Conservation (phyloP, 768 basidiomycete genomes). For the Amanita inopinata region DNA sequence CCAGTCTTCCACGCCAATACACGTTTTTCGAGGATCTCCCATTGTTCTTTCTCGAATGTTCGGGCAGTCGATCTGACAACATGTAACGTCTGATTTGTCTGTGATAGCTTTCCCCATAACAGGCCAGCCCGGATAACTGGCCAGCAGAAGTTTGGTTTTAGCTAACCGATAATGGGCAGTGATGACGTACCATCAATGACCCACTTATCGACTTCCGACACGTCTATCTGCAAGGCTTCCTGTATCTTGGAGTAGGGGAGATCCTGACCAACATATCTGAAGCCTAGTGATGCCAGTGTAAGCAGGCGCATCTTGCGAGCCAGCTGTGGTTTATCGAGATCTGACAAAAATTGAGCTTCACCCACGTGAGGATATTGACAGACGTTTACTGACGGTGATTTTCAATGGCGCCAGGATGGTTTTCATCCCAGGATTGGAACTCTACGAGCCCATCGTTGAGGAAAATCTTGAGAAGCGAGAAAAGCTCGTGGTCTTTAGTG, state of each 20-base stretch:
- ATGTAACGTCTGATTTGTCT: conserved; percentile 63
- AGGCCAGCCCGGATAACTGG: conserved; percentile 75
- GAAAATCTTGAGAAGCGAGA: conserved; percentile 69
- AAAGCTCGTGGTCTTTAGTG: conserved; percentile 60
- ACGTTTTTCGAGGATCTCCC: conserved; percentile 69
- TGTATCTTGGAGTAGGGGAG: conserved; percentile 66
- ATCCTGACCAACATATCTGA: conserved; percentile 64
- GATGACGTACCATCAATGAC: conserved; percentile 64
- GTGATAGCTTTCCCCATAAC: conserved; percentile 75
- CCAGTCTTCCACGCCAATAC: conserved; percentile 72
- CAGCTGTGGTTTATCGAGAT: conserved; percentile 45
- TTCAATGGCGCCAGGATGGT: conserved; percentile 37
- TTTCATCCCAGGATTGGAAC: conserved; percentile 49
- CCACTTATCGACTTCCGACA: conserved; percentile 73
- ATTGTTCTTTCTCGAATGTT: conserved; percentile 69
- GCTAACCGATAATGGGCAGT: too few relatives aligned
- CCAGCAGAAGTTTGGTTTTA: conserved; percentile 5
- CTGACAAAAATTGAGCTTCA: conserved; percentile 23
- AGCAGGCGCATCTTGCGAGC: conserved; percentile 77
- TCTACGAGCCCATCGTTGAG: conserved; percentile 53
- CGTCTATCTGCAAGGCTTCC: conserved; percentile 52
- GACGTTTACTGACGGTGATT: conserved; percentile 50
- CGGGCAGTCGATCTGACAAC: conserved; percentile 68
- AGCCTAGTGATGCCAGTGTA: conserved; percentile 67
- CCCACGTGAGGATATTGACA: neutral